Conservation (phyloP, 768 basidiomycete genomes). For the Trametes cinnabarina region DNA sequence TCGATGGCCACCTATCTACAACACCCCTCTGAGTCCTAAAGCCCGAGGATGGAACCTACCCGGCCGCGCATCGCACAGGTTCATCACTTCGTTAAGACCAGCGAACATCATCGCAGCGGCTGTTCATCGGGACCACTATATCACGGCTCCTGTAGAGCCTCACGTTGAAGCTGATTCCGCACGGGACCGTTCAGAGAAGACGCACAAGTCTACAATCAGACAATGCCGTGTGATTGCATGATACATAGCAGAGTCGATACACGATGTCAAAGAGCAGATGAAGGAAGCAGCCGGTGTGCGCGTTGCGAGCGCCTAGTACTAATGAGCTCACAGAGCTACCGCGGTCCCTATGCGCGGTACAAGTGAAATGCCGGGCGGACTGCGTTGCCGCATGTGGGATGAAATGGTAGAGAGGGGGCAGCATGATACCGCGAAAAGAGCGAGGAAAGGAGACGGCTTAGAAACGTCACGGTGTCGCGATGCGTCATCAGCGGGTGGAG, state of each 20-base stretch:
- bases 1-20: neutral
- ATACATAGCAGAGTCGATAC: neutral
- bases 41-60: too few relatives aligned
- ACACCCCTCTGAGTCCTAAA: too few relatives aligned
- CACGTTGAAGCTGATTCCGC: too few relatives aligned
- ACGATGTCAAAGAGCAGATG: neutral
- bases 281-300: neutral
- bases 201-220: neutral
- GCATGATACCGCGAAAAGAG: neutral
- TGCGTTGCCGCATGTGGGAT: neutral
- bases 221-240: neutral
- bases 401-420: neutral
- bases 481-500: neutral
- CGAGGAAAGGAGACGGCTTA: neutral
- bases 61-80: too few relatives aligned
- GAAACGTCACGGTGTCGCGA: neutral
- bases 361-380: neutral
- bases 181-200: neutral
- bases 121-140: too few relatives aligned
- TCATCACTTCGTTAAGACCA: too few relatives aligned
- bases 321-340: neutral
- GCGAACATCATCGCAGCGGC: too few relatives aligned
- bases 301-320: neutral
- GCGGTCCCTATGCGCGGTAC: neutral
- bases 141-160: too few relatives aligned